Base-by-base conservation (phyloP, 2,329 filamentous ascomycete species). In the Monilinia aucupariae region DNA sequence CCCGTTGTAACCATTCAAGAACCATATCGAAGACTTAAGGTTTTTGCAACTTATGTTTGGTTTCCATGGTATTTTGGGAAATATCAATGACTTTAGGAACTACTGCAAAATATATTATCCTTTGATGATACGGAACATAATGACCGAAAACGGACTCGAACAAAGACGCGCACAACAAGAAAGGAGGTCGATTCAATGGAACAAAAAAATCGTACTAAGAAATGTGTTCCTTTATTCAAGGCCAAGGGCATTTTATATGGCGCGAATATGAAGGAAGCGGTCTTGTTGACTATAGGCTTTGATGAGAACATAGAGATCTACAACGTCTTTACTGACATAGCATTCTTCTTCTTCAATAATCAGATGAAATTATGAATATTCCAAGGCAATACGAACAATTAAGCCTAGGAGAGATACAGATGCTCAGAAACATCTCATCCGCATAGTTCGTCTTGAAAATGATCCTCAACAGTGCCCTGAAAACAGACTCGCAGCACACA, bases 71-170 rank as follows among this genome's bases (percentile, higher is more conserved):
- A 12, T 7, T 45, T 48, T 55, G 25, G 12, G 52, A 43, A 43
- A 30, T 25, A 22, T 10, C 12, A 25, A 10, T 8, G 20, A 32
- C 20, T 32, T 51, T n/a, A n/a, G 27, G 9, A 12, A 7, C 27
- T 56, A 6, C 12, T 8, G 13, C 25, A 20, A 56, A 25, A 39
- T 56, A 30, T 45, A 22, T 17, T 39, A 55, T 49, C 17, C 59
- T 62, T 62, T 62, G 59, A 62, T 47, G 22, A 30, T n/a, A 45
- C 17, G 9, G 41, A n/a, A 20, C 34, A 41, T 13, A 25, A 39
- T 13, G 37, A 50, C 56, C 32, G 59, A 27, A 62, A 62, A 56
- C 59, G 51, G 59, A 62, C 17, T 39, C 3, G 7, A 25, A 62
- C 51, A 62, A 62, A 56, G 59, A 41, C 49, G 5, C 22, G 6